These are phyloP conservation scores for Stemphylium lycopersici DNA, from an alignment of 2,329 filamentous ascomycete genomes.

Conservation along the genomic window DNA sequence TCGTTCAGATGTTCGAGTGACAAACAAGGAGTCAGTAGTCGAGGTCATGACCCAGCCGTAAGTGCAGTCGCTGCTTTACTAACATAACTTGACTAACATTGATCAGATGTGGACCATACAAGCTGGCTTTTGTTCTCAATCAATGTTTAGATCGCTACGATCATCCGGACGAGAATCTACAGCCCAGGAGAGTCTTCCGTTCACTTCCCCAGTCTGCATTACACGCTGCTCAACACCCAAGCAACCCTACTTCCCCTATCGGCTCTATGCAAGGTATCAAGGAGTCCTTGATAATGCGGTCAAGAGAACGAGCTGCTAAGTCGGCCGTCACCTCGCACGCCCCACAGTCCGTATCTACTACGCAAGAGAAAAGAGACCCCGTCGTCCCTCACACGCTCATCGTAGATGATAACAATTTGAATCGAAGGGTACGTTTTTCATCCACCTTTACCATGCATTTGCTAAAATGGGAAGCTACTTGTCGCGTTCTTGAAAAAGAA, in stretches of 20 bases:
- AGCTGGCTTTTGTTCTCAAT: constrained; percentile 38
- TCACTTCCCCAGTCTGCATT: background rate
- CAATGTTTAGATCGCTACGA: constrained; percentile 38
- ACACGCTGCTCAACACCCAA: background rate
- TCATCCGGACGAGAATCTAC: constrained; percentile 29
- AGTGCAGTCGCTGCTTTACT: constrained; percentile 5
- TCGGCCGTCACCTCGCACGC: background rate
- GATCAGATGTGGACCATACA: constrained; percentile 40
- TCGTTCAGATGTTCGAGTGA: constrained; percentile 39
- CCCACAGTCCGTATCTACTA: background rate
- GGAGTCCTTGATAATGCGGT: background rate
- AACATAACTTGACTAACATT: background rate
- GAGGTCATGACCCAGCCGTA: constrained; percentile 46
- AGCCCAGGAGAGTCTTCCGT: background rate
- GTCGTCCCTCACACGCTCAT: constrained; percentile 35
- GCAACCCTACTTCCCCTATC: background rate
- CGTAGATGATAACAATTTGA: constrained; percentile 50
- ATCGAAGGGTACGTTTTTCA: constrained; percentile 37
- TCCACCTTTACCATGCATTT: background rate
- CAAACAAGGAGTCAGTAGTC: constrained; percentile 37
- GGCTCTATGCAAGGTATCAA: background rate
- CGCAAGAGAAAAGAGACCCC: background rate
- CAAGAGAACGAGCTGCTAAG: background rate
- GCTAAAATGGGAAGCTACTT: constrained; percentile 34
- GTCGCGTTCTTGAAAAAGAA: constrained; percentile 40